Evolutionary conservation across 2,329 filamentous ascomycete species (phyloP).

Genomic region (Myriangium duriaei): DNA sequence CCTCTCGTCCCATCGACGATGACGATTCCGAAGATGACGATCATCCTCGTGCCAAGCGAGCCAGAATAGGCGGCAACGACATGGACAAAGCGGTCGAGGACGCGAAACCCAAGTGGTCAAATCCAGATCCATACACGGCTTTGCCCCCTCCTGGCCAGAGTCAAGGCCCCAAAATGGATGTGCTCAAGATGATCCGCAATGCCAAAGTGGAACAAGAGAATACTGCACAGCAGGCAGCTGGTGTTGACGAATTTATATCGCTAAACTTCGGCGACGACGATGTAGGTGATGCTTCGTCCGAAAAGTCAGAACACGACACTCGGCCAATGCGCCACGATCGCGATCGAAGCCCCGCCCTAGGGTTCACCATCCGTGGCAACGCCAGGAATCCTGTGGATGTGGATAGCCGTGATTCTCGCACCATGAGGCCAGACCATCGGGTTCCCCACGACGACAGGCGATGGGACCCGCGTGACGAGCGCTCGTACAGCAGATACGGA

Average conservation of each 20-base stretch:
- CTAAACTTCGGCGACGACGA: conserved; percentile 54
- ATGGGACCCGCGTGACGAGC: too few species aligned
- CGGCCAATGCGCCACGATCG: background rate
- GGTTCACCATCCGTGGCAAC: too few species aligned
- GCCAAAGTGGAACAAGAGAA: conserved; percentile 56
- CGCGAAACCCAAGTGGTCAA: conserved; percentile 70
- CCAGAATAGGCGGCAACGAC: conserved; percentile 14
- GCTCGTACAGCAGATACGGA: too few species aligned
- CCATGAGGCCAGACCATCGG: too few species aligned
- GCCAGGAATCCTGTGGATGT: too few species aligned
- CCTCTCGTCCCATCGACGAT: conserved; percentile 4
- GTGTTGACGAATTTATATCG: conserved; percentile 76
- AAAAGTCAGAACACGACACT: background rate
- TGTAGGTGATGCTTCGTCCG: conserved; percentile 22
- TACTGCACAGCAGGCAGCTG: conserved; percentile 25
- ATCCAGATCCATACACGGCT: conserved; percentile 85
- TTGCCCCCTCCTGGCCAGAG: conserved; percentile 67
- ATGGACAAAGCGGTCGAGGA: conserved; percentile 14
- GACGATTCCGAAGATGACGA: conserved; percentile 16
- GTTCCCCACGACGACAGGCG: too few species aligned
- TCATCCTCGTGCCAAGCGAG: conserved; percentile 19
- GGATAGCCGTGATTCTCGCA: too few species aligned
- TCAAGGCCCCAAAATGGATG: conserved; percentile 65
- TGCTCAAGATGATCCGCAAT: conserved; percentile 85
- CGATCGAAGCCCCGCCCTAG: background rate